Evolutionary conservation across 371 early-diverging fungal species (phyloP), one percentile per base, ranked within the genome.

Genomic region (Actinomortierella wolfii): DNA sequence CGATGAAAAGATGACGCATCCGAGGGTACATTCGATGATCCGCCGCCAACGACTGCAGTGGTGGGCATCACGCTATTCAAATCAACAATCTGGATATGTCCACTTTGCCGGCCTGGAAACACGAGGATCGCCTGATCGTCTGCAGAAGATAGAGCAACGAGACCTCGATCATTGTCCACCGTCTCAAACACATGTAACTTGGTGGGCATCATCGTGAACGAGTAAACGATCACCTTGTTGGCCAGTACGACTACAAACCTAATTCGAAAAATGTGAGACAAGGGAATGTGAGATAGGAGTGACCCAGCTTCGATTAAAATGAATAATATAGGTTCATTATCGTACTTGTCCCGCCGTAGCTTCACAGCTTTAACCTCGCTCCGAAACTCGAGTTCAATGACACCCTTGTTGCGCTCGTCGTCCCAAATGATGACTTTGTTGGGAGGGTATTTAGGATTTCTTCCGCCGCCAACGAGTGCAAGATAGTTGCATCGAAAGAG

Each of bases 391-490:
- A 96, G 76, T 68, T 93, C 92, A 4, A 89, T 76, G 2, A 94
- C 86, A 5, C 87, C 78, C 53, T 87, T 86, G 53, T 81, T 82
- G 68, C 87, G 90, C 14, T 85, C 81, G 58, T 94, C 96, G 60
- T 97, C 92, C 81, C 89, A 91, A 52, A 92, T 88, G 57, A 97
- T 89, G 34, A 92, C 98, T 76, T 95, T 96, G 67, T 96, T 97
- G 40, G 86, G 95, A 61, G 86, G 92, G 70, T 85, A 94, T 76
- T 83, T 88, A 53, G 85, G 96, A 78, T 89, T 92, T 68, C 85
- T 87, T 6, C 97, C 97, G 15, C 96, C 94, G n/a, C 97, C 98
- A 17, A 97, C 97, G 49, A 98, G 83, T 1, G 97, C 98, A 26
- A 98, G 84, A 56, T 94, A 89, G 52, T 92, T 93, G 51, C 95